phyloP scores from a whole-genome alignment of 2,329 filamentous ascomycete genomes.

The Diaporthe velutina region DNA sequence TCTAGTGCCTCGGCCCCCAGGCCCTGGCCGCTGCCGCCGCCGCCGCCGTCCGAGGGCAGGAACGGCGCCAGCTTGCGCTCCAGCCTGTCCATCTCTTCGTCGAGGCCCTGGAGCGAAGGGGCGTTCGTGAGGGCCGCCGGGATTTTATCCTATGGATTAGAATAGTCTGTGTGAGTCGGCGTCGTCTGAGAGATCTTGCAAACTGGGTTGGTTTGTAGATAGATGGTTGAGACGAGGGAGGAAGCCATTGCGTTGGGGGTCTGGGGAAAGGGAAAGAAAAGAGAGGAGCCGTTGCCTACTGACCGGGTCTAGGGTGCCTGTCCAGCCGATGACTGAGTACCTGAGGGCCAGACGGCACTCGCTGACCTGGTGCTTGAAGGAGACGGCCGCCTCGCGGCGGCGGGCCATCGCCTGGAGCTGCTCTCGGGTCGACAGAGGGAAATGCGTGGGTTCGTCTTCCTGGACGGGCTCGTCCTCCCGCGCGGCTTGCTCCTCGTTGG shows the following conservation, averaged over 20 bases:
- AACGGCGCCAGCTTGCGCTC: slow-evolving; percentile 25
- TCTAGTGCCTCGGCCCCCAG: not conserved
- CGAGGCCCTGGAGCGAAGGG: slow-evolving; percentile 22
- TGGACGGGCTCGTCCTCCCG: not conserved
- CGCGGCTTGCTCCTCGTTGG: not conserved
- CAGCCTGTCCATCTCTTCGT: slow-evolving; percentile 5
- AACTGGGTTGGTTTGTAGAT: not conserved
- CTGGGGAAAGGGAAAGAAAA: not conserved
- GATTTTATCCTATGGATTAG: slow-evolving; percentile 18
- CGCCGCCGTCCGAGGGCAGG: not conserved
- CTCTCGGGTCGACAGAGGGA: not conserved
- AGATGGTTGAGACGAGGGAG: not conserved
- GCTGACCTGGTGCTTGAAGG: slow-evolving; percentile 19
- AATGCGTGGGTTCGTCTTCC: not conserved
- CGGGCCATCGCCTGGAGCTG: slow-evolving; percentile 23
- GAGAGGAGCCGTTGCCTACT: not conserved
- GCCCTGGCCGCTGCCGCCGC: not conserved
- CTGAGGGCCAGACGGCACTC: slow-evolving; percentile 32
- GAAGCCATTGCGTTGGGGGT: not conserved
- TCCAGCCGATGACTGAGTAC: slow-evolving; percentile 34
- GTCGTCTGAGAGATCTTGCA: not conserved
- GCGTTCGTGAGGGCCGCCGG: slow-evolving; percentile 17
- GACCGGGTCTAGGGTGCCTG: slow-evolving; percentile 32
- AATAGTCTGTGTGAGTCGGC: not conserved
- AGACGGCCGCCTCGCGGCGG: slow-evolving; percentile 23